Evolutionary conservation across 306 rosid genomes (phyloP).

Genomic region (Trifolium repens): DNA sequence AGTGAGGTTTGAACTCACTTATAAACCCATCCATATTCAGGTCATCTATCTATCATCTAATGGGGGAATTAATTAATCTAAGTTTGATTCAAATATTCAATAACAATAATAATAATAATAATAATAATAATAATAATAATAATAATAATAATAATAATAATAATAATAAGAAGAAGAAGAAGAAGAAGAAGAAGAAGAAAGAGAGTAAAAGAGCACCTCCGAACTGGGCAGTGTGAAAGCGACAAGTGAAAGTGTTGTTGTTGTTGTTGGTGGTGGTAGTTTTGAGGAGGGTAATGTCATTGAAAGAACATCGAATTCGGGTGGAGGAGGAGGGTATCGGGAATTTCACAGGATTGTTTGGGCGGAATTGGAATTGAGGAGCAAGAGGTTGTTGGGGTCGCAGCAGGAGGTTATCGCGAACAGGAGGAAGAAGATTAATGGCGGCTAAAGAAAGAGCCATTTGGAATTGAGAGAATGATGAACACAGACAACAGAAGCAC

Average conservation of each 20-base stretch:
- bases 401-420: background rate
- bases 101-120: too few relatives aligned
- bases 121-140: too few relatives aligned
- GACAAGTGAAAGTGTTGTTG: conserved; percentile 26
- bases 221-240: conserved; percentile 20
- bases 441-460: conserved; percentile 39
- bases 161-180: background rate
- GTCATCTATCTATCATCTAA: too few relatives aligned
- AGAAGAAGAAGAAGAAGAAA: too few relatives aligned
- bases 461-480: background rate
- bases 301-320: conserved; percentile 40
- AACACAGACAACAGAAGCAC: background rate
- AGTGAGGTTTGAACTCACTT: too few relatives aligned
- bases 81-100: too few relatives aligned
- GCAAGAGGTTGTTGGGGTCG: background rate
- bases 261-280: background rate
- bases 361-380: conserved; percentile 4
- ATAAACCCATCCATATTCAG: too few relatives aligned
- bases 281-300: conserved; percentile 26
- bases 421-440: conserved; percentile 7
- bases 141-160: too few relatives aligned
- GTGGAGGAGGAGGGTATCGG: background rate
- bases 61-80: too few relatives aligned
- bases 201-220: conserved; percentile 32
- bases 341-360: conserved; percentile 34